Percentiles rank a stretch among this genome's conserved stretches.
Conservation (phyloP, 2,329 filamentous ascomycete species). For the Xylariaceae sp. region DNA sequence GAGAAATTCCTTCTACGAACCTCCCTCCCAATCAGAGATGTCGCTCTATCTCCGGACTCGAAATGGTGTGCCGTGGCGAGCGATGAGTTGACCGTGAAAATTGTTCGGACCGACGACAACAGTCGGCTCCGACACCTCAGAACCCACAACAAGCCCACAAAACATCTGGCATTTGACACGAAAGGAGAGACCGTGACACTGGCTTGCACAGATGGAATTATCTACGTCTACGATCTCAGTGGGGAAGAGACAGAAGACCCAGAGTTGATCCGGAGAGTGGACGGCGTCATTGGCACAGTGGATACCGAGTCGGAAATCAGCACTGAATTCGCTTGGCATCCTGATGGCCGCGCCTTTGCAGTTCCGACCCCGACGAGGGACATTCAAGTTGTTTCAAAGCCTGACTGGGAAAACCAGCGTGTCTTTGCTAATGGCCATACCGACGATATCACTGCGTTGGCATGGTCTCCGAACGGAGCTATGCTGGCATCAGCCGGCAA, state of each 20-base stretch:
- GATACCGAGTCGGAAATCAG: constrained; percentile 74
- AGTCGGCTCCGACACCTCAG: constrained; percentile 69
- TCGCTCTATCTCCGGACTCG: constrained; percentile 73
- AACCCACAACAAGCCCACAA: constrained; percentile 81
- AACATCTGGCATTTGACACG: constrained; percentile 84
- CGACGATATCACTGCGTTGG: constrained; percentile 76
- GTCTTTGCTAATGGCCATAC: constrained; percentile 74
- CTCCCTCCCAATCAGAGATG: constrained; percentile 79
- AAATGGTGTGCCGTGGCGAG: constrained; percentile 94
- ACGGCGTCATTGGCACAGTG: constrained; percentile 74
- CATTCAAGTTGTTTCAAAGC: constrained; percentile 79
- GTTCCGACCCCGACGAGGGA: constrained; percentile 76
- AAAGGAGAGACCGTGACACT: constrained; percentile 70
- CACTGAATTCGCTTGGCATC: constrained; percentile 80
- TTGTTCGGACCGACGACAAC: constrained; percentile 78
- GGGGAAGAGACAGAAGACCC: constrained; percentile 62
- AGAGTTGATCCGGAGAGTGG: constrained; percentile 74
- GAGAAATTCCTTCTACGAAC: constrained; percentile 78
- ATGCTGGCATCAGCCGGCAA: constrained; percentile 68
- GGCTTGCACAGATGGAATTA: constrained; percentile 79
- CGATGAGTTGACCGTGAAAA: constrained; percentile 86
- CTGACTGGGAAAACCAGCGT: constrained; percentile 83
- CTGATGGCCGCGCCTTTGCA: constrained; percentile 86
- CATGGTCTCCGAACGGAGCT: constrained; percentile 93
- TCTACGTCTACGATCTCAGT: constrained; percentile 80